Evolutionary conservation across 805 yeast species (phyloP), one percentile per base, ranked within the genome.

Genomic region (Cyberlindnera maclurae): DNA sequence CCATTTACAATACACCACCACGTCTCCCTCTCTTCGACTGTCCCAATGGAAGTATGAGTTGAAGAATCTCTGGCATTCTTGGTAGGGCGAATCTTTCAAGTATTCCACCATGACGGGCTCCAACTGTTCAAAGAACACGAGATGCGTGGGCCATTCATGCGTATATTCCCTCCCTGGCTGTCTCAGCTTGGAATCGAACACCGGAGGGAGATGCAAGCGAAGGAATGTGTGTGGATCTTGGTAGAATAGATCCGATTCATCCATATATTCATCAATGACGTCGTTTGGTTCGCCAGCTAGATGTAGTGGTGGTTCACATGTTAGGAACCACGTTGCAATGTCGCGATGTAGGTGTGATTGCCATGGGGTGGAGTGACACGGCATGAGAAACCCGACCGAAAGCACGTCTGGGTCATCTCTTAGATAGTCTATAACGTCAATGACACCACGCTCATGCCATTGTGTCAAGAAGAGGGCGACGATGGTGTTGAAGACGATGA

Each of bases 351-450:
- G 60, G 55, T 82, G 78, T 18, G 93, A 75, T 54, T 87, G 96
- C 79, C 93, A 84, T 3, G 98, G 99, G 0, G 97, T 90, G 0
- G 97, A 89, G 59, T 93, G 99, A 52, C 99, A 93, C 0, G 99
- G 98, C 55, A 89, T 87, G 12, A 93, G 59, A 49, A 93, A 85
- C 0, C 96, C 95, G 22, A 89, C 62, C 2, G 82, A 69, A 8
- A 59, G 44, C 9, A 75, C 68, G 4, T 55, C 49, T 4, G 61
- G 51, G 26, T 65, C 56, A 16, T 59, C 43, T 30, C 78, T 68
- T 16, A 89, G 51, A 34, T 65, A 68, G 12, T 73, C 60, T 11
- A 82, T 68, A 0, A 88, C 80, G 29, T 73, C 78, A 12, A 89
- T 74, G 15, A 78, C 95, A 1, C 98, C 99, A 15, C 83, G 66